Conservation (phyloP, 306 rosid species). For the Corylus americana region DNA sequence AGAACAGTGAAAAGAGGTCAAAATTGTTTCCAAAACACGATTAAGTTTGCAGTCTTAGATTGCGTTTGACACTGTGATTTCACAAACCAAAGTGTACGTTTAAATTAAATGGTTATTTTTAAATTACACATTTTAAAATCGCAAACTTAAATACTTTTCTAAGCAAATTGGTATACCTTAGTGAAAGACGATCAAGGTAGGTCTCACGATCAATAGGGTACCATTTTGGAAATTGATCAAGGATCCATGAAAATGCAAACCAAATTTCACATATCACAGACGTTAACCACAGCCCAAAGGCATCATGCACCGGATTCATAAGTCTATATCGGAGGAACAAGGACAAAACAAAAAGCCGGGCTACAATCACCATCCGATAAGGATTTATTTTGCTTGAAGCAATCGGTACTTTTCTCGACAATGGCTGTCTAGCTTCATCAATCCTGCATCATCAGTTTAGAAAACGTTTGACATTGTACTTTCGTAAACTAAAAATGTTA, state of each 20-base stretch:
- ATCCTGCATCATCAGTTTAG: conserved; percentile 51
- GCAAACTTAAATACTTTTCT: too few species aligned
- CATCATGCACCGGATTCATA: conserved; percentile 80
- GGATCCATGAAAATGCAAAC: conserved; percentile 97
- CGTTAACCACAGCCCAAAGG: conserved; percentile 84
- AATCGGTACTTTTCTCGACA: conserved; percentile 91
- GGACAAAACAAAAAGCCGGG: conserved; percentile 69
- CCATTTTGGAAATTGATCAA: conserved; percentile 97
- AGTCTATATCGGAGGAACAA: conserved; percentile 76
- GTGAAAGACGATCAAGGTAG: conserved; percentile 84
- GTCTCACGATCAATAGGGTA: conserved; percentile 92
- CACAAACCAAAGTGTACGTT: too few species aligned
- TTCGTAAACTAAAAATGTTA: too few species aligned
- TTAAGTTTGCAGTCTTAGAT: too few species aligned
- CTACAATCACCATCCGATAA: conserved; percentile 93
- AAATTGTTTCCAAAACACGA: too few species aligned
- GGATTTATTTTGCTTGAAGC: conserved; percentile 93
- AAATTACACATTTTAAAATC: too few species aligned
- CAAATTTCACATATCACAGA: conserved; percentile 89
- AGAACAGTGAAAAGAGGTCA: too few species aligned
- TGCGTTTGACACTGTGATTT: too few species aligned
- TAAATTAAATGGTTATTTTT: too few species aligned
- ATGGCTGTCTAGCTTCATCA: conserved; percentile 92
- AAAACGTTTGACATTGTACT: not conserved
- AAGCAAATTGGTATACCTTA: conserved; percentile 40